A percentile compares a stretch with the other conserved stretches of the same genome.
Conservation (phyloP, 2,329 filamentous ascomycete genomes). For the Xylariaceae sp. region DNA sequence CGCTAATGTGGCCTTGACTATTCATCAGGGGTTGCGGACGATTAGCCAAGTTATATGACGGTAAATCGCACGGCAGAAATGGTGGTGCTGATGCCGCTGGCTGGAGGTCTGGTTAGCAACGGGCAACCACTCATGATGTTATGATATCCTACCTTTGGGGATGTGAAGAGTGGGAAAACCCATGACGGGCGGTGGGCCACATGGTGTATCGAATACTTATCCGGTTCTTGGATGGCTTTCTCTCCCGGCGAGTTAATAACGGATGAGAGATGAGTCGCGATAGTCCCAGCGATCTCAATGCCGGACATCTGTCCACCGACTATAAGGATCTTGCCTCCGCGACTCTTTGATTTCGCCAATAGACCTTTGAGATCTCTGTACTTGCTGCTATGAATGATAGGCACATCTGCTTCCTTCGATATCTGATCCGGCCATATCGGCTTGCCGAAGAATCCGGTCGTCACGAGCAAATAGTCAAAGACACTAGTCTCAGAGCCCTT, state of each 20-base stretch:
- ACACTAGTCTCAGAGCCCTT: constrained; percentile 46
- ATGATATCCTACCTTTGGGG: constrained; percentile 47
- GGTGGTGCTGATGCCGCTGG: constrained; percentile 52
- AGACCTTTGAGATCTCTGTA: constrained; percentile 60
- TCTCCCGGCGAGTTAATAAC: constrained; percentile 55
- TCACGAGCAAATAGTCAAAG: constrained; percentile 74
- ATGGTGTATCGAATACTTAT: constrained; percentile 66
- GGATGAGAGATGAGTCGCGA: constrained; percentile 72
- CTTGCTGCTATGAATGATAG: constrained; percentile 68
- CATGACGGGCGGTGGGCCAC: constrained; percentile 71
- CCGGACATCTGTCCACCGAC: constrained; percentile 84
- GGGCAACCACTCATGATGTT: background rate
- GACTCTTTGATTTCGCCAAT: constrained; percentile 41
- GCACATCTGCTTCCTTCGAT: constrained; percentile 42
- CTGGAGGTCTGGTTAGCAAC: constrained; percentile 41
- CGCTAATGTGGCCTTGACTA: constrained; percentile 64
- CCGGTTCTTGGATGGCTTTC: constrained; percentile 44
- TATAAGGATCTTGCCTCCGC: constrained; percentile 67
- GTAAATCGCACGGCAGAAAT: constrained; percentile 74
- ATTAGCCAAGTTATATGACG: constrained; percentile 69
- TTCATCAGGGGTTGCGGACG: constrained; percentile 63
- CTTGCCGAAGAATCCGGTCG: constrained; percentile 75
- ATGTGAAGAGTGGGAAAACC: constrained; percentile 65
- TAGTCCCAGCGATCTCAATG: constrained; percentile 72
- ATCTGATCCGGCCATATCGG: constrained; percentile 55